Evolutionary conservation across 495 filamentous ascomycete species (phyloP).

Genomic region (Beverwykella pulmonaria): DNA sequence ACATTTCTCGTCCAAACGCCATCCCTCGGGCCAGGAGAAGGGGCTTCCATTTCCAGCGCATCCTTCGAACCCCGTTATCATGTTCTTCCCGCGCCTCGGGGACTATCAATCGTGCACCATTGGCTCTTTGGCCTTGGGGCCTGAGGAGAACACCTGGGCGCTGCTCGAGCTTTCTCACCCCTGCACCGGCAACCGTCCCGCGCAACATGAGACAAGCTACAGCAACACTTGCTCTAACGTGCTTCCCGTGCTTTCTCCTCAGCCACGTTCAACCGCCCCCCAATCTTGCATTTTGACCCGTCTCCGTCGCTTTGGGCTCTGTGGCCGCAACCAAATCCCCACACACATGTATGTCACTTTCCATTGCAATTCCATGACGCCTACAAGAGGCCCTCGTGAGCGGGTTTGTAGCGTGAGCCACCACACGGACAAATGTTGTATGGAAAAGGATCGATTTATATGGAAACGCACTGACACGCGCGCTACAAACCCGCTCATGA

Average conservation of each 20-base stretch:
- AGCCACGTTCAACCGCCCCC: background rate
- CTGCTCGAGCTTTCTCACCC: background rate
- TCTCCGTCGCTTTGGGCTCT: background rate
- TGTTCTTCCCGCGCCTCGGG: background rate
- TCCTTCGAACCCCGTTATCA: background rate
- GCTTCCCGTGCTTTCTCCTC: background rate
- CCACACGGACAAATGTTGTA: no score
- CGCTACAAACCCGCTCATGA: no score
- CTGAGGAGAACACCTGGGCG: background rate
- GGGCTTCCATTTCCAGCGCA: background rate
- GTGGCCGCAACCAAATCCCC: background rate
- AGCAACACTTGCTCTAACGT: constrained; percentile 4
- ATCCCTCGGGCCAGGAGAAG: background rate
- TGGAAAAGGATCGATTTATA: no score
- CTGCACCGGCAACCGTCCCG: background rate
- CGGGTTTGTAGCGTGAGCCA: no score
- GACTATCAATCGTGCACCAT: background rate
- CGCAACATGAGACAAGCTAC: constrained; percentile 23
- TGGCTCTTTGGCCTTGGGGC: background rate
- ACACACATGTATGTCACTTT: background rate
- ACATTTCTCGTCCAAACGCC: background rate
- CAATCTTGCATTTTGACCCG: background rate
- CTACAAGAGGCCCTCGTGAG: no score
- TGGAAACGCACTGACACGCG: no score
- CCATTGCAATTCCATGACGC: background rate